Base-by-base conservation (phyloP, 352 stramenopile genomes). In the Phytophthora crassamura region DNA sequence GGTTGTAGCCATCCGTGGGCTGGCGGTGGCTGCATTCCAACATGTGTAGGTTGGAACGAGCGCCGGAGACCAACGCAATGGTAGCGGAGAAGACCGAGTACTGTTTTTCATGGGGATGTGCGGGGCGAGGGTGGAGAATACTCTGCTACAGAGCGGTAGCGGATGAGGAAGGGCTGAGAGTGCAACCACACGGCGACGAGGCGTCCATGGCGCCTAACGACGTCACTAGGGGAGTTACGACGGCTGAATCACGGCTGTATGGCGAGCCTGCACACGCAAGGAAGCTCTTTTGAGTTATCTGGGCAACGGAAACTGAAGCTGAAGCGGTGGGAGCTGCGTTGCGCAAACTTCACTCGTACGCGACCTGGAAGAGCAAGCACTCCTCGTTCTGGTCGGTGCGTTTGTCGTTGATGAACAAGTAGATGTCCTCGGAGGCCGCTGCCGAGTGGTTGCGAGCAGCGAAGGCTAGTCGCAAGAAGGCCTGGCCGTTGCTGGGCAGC, bases 361-460 rank as follows among this genome's bases (percentile, higher is more conserved):
- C 81, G 51, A 92, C 64, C 41, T 89, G 82, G 67, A 98, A 94
- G 46, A 98, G 82, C 66, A 98, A 75, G 52, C 89, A 97, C 64
- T 98, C 94, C 74, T 98, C 94, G 77, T 90, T 98, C 68, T 98
- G 86, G 50, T 97, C 91, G 12, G 89, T 86, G 2, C 79, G 78
- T 43, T 87, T 72, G 67, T 98, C 91, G 67, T 98, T 98, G 43
- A 98, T 89, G 71, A 98, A 98, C 28, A 97, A 72, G 58, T 95
- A 95, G 14, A 91, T 82, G 52, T 92, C 77, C 47, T 88, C 66
- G 11, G 48, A 59, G 10, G 32, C 42, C 15, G 59, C 43, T 11
- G 45, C 39, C 8, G 40, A 45, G 15, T 56, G 43, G 25, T 38
- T 36, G 50, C 61, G 52, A 59, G 71, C 62, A 33, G 63, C 46